These are phyloP conservation scores for Eucalyptus cladocalyx DNA, from an alignment of 345 rosid genomes.

Conservation along the genomic window DNA sequence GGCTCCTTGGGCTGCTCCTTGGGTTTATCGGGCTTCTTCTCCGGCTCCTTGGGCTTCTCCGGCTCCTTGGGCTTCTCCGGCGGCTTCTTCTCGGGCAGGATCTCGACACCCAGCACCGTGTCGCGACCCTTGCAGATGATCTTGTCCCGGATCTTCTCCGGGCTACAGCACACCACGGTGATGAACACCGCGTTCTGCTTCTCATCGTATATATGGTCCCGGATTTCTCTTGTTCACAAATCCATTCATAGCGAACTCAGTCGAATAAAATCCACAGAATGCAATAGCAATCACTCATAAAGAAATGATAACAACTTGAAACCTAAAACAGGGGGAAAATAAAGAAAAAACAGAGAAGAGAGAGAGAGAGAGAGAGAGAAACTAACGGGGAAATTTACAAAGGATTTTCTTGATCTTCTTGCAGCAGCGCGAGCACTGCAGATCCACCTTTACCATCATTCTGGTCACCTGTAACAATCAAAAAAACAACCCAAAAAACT, in stretches of 20 bases:
- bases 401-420: slow-evolving; percentile 22
- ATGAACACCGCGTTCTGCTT: slow-evolving; percentile 8
- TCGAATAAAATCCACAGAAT: not conserved
- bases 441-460: slow-evolving; percentile 22
- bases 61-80: too few species aligned
- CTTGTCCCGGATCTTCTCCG: slow-evolving; percentile 14
- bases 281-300: not conserved
- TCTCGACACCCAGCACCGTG: not conserved
- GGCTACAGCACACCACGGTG: slow-evolving; percentile 19
- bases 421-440: slow-evolving; percentile 13
- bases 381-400: slow-evolving; percentile 62
- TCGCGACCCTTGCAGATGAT: slow-evolving; percentile 12
- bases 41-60: too few species aligned
- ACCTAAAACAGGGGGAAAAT: not conserved
- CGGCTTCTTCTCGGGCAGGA: not conserved
- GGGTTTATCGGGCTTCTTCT: too few species aligned
- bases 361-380: not conserved
- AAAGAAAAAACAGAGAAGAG: not conserved
- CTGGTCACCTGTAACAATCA: not conserved
- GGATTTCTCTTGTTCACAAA: slow-evolving; percentile 6
- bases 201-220: slow-evolving; percentile 1
- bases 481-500: not conserved
- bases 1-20: slow-evolving; percentile 4
- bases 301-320: not conserved
- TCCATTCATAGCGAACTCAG: not conserved